Percentiles rank a stretch among this genome's conserved stretches.
Conservation (phyloP, 305 asterid genomes). For the Fraxinus latifolia region DNA sequence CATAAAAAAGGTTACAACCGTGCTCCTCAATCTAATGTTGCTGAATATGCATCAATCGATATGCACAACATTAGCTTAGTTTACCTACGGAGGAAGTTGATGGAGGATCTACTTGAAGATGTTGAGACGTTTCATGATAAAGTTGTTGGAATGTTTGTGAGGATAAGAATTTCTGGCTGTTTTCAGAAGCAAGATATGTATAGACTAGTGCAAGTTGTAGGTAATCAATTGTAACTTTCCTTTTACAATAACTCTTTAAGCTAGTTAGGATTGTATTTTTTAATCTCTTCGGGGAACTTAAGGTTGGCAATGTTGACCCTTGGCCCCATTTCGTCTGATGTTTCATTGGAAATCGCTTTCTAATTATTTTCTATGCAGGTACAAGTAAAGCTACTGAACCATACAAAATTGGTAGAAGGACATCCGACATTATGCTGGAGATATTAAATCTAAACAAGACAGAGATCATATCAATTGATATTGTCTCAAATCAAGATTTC, state of each 20-base stretch:
- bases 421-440: conserved; percentile 37
- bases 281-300: neutral
- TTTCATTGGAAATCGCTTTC: neutral
- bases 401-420: neutral
- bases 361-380: neutral
- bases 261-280: neutral
- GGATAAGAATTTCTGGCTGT: neutral
- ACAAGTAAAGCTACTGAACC: neutral
- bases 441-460: conserved; percentile 90
- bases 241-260: neutral
- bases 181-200: neutral
- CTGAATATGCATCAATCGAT: neutral
- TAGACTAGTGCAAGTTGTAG: neutral
- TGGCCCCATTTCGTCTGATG: neutral
- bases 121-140: neutral
- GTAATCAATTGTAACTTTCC: neutral
- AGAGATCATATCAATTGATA: conserved; percentile 78
- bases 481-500: conserved; percentile 93
- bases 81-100: neutral
- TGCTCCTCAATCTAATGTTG: neutral
- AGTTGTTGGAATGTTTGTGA: neutral
- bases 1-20: neutral
- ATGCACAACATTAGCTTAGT: neutral
- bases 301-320: neutral
- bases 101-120: neutral